A percentile compares a stretch with the other conserved stretches of the same genome.
Conservation (phyloP, 768 basidiomycete genomes). For the Lactifluus volemus region DNA sequence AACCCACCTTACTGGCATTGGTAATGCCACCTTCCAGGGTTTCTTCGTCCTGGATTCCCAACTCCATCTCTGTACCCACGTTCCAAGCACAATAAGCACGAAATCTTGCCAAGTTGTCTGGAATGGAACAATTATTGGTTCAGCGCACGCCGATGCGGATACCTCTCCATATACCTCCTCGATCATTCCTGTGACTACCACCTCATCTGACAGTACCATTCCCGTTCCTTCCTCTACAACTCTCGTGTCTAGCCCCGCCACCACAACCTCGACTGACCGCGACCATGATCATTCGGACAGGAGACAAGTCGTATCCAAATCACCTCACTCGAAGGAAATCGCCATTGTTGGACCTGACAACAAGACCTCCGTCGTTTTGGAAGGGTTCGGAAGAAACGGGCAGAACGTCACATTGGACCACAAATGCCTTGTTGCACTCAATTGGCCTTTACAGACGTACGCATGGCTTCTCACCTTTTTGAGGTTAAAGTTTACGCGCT, state of each 20-base stretch:
- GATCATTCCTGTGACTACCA: neutral
- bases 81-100: slow-evolving; percentile 32
- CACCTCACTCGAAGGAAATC: too few relatives aligned
- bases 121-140: slow-evolving; percentile 30
- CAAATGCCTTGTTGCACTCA: slow-evolving; percentile 51
- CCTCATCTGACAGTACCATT: neutral
- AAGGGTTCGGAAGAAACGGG: slow-evolving; percentile 24
- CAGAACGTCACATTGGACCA: slow-evolving; percentile 32
- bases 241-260: neutral
- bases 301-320: too few relatives aligned
- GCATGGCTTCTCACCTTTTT: slow-evolving; percentile 20
- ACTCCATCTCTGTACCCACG: slow-evolving; percentile 49
- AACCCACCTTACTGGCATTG: slow-evolving; percentile 40
- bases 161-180: slow-evolving; percentile 3
- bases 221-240: neutral
- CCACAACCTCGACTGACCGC: neutral
- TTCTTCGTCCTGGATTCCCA: slow-evolving; percentile 45
- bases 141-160: slow-evolving; percentile 13
- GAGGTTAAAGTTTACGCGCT: slow-evolving; percentile 6
- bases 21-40: slow-evolving; percentile 38
- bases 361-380: slow-evolving; percentile 24
- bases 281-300: too few relatives aligned
- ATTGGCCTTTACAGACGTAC: slow-evolving; percentile 64
- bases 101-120: slow-evolving; percentile 48
- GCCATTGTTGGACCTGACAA: slow-evolving; percentile 8